Base-by-base conservation (phyloP, 2,329 filamentous ascomycete species). In the Ciborinia camelliae region DNA sequence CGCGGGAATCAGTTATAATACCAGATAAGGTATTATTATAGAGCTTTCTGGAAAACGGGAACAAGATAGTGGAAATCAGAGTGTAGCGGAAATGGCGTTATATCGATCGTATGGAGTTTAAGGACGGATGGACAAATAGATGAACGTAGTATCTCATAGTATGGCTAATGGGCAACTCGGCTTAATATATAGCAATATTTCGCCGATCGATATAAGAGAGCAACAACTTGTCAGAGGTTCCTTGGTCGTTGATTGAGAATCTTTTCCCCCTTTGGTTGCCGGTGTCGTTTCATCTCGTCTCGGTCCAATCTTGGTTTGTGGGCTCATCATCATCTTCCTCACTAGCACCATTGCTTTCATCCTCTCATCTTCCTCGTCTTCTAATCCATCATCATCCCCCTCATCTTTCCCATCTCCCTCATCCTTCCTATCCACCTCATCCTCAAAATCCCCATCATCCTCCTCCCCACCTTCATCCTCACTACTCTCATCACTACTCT, bases 371-470 rank as follows among this genome's bases (percentile, higher is more conserved):
- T n/a, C 37, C 2, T 60, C n/a, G 37, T 60, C 14, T 15, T 37
- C 68, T 43, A 23, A 69, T 51, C 41, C 62, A 41, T 57, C 54
- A 47, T 60, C 28, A n/a, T 45, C 55, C 28, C 65, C 39, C 37
- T 64, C 53, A 57, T 63, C 32, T 47, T 62, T 60, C 41, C 67
- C 71, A 54, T 66, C 64, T 28, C 75, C 73, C 3, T 70, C 71
- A 32, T 76, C 74, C 5, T 72, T 69, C 35, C 68, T 68, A 28
- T 71, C 71, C 41, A 69, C 71, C 35, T 70, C 67, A 28, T 71
- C 70, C 23, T 71, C 76, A 57, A 26, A 37, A 26, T 76, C 75
- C 47, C 73, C 74, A n/a, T 66, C 73, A 75, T 71, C 66, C 68
- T 62, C 72, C 68, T 39, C 67, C 68, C n/a, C n/a, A n/a, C n/a